These are phyloP conservation scores for Dunaliella primolecta DNA, from an alignment of 139 green algal species.

Conservation along the genomic window DNA sequence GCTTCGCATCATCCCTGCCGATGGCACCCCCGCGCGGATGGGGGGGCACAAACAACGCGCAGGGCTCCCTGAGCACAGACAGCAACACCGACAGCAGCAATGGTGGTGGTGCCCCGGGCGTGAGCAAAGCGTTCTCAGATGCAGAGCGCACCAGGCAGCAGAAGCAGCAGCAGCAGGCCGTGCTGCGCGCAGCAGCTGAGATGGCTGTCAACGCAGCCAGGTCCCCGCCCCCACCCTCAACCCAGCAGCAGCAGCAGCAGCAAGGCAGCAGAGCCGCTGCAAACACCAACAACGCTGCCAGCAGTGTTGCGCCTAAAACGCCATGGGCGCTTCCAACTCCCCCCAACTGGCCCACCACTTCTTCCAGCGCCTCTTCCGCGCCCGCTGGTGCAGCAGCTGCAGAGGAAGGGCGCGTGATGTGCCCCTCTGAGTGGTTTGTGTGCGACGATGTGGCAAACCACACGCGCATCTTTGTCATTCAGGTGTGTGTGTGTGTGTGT, in stretches of 20 bases:
- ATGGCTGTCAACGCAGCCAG: slow-evolving; percentile 18
- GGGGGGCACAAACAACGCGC: slow-evolving; percentile 4
- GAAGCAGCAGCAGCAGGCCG: slow-evolving; percentile 22
- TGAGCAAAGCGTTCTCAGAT: too few relatives aligned
- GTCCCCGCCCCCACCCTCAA: not conserved
- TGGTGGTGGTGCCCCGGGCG: not conserved
- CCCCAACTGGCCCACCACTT: slow-evolving; percentile 20
- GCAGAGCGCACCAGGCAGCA: not conserved
- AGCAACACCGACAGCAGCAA: slow-evolving; percentile 14
- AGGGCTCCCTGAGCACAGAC: slow-evolving; percentile 20
- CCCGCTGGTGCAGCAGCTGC: slow-evolving; percentile 2
- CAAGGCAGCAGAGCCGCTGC: not conserved
- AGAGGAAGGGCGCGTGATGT: slow-evolving; percentile 11
- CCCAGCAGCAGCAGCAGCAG: not conserved
- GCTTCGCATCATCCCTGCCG: slow-evolving; percentile 34
- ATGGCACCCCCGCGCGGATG: slow-evolving; percentile 11
- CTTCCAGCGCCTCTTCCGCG: slow-evolving; percentile 18
- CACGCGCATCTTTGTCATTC: slow-evolving; percentile 76
- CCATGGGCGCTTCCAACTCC: not conserved
- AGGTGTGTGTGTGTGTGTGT: slow-evolving; percentile 49
- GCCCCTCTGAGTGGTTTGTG: slow-evolving; percentile 80
- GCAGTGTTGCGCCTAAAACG: not conserved
- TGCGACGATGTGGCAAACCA: slow-evolving; percentile 61
- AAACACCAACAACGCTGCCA: not conserved
- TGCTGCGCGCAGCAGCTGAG: slow-evolving; percentile 30